These are phyloP conservation scores for Russula olivacea DNA, from an alignment of 768 basidiomycete species.

Conservation along the genomic window DNA sequence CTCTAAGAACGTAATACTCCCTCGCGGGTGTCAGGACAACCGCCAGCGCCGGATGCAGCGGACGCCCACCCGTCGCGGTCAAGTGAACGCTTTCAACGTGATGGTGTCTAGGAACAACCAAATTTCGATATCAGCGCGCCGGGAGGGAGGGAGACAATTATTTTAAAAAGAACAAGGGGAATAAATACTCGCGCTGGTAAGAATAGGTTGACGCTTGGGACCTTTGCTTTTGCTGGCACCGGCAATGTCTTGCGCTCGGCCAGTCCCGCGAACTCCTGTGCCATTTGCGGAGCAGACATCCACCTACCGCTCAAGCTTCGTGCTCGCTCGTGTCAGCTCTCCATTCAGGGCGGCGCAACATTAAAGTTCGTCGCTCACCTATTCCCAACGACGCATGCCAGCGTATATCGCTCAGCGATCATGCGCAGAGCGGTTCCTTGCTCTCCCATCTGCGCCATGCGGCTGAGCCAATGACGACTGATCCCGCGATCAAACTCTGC, in stretches of 20 bases:
- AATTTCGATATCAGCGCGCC: not conserved
- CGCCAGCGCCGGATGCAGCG: conserved; percentile 59
- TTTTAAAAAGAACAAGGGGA: not conserved
- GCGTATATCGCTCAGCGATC: conserved; percentile 57
- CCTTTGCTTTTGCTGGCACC: conserved; percentile 25
- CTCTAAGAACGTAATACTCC: conserved; percentile 63
- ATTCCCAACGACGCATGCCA: conserved; percentile 69
- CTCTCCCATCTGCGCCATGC: conserved; percentile 39
- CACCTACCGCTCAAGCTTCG: conserved; percentile 61
- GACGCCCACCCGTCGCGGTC: conserved; percentile 34
- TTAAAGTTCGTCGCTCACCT: conserved; percentile 40
- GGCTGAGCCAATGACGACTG: conserved; percentile 57
- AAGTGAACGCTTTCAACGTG: conserved; percentile 75
- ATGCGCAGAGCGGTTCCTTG: conserved; percentile 38
- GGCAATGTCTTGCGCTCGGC: conserved; percentile 6
- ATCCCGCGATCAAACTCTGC: conserved; percentile 68
- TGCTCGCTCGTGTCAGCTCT: not conserved
- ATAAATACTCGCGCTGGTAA: conserved; percentile 50
- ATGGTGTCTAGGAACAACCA: conserved; percentile 48
- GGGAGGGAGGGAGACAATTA: not conserved
- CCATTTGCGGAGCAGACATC: conserved; percentile 67
- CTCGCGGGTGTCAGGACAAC: conserved; percentile 62
- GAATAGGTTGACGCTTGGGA: conserved; percentile 47
- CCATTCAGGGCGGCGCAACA: not conserved
- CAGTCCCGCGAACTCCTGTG: conserved; percentile 58